phyloP scores from a whole-genome alignment of 345 rosid genomes.

The Eucalyptus pumila region DNA sequence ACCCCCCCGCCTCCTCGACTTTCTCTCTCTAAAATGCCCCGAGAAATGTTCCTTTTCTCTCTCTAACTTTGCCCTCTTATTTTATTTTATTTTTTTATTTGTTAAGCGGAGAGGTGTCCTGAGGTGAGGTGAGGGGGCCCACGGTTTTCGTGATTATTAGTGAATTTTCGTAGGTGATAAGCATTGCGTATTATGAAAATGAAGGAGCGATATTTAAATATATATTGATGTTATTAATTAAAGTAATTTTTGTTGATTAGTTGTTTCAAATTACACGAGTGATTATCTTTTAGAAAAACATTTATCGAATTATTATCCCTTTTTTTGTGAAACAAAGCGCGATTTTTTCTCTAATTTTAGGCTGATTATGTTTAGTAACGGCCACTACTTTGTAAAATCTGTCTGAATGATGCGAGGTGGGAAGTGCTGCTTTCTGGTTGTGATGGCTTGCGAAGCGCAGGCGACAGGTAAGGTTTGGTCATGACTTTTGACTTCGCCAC shows the following conservation, averaged over 20 bases:
- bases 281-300: too few species aligned
- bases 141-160: background rate
- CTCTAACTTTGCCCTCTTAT: background rate
- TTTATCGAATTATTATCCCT: too few species aligned
- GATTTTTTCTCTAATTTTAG: background rate
- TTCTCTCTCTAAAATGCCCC: background rate
- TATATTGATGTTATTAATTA: background rate
- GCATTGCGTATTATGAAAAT: too few species aligned
- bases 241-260: too few species aligned
- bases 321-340: background rate
- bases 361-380: background rate
- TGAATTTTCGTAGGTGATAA: background rate
- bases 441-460: background rate
- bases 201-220: background rate
- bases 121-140: background rate
- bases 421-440: background rate
- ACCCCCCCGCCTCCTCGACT: background rate
- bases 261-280: too few species aligned
- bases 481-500: background rate
- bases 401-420: background rate
- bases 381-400: background rate
- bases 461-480: background rate
- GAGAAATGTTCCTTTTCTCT: background rate
- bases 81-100: background rate
- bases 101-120: background rate